A percentile compares a stretch with the other conserved stretches of the same genome.
Conservation (phyloP, 192 early-diverging fungal genomes). For the Spizellomyces punctatus region DNA sequence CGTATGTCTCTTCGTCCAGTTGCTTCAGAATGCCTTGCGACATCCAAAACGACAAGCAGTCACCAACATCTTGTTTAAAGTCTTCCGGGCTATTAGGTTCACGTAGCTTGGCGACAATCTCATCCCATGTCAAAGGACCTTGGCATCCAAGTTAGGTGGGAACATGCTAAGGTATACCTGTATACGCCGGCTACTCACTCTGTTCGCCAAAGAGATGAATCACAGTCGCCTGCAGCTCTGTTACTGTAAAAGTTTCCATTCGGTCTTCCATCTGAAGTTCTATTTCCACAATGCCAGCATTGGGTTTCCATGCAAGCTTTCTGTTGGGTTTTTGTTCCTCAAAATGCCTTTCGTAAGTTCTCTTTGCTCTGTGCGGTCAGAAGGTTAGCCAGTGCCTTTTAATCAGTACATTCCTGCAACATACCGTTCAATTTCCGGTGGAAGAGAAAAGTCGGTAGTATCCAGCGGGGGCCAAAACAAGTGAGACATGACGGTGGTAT, state of each 20-base stretch:
- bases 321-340: conserved; percentile 26
- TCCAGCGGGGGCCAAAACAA: conserved; percentile 26
- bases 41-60: conserved; percentile 13
- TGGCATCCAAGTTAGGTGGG: not conserved
- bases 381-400: not conserved
- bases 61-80: not conserved
- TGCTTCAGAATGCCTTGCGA: conserved; percentile 1
- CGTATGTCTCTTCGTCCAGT: not conserved
- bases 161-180: not conserved
- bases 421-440: conserved; percentile 2
- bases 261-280: conserved; percentile 12
- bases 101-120: not conserved
- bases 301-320: conserved; percentile 7
- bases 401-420: not conserved
- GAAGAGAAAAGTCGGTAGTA: not conserved
- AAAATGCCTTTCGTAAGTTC: conserved; percentile 4
- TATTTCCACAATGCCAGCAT: conserved; percentile 18
- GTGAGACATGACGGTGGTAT: conserved; percentile 4
- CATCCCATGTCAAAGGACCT: not conserved
- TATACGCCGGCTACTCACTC: not conserved
- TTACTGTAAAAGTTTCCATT: not conserved
- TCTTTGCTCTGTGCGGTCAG: not conserved
- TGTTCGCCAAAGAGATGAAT: conserved; percentile 13
- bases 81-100: not conserved
- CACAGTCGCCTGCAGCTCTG: conserved; percentile 26